Evolutionary conservation across 371 early-diverging fungal species (phyloP), one percentile per base, ranked within the genome.

Genomic region (Choanephora cucurbitarum): DNA sequence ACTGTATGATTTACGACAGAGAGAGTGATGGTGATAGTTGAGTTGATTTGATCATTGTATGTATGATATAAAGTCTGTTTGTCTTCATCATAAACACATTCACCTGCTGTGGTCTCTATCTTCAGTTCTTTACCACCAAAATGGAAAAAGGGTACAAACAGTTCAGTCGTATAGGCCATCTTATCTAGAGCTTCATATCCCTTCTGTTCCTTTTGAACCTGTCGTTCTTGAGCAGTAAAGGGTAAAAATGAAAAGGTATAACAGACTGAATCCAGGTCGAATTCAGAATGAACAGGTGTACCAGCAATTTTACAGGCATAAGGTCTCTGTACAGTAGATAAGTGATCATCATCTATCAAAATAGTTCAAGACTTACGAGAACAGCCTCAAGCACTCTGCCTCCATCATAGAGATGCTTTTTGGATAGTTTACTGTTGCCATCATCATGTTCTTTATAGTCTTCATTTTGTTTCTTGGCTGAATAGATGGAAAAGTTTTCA

Each of bases 401-500:
- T 15, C 92, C 92, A 28, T 76, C 62, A 66, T 90, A 88, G 19
- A 80, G 51, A 55, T 83, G 82, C 22, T 73, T 52, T 24, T 60
- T 52, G 11, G 60, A 60, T 37, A 59, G 22, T 22, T 58, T 70
- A 18, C 67, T 60, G 43, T 83, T 49, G n/a, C 52, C 50, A 24
- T 55, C 64, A 41, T 57, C 48, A 51, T 64, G 64, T 5, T 59
- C 54, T 4, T 32, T 9, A n/a, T 55, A 52, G 40, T 52, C 49
- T 32, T 46, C 32, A 32, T 44, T 42, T 41, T 52, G 37, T 34
- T 60, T 59, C 40, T 60, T 59, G n/a, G 40, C 56, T 1, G 90
- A 88, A 60, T 75, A 90, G 44, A 92, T 86, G 14, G 89, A 88
- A 66, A 93, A 92, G 69, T 93, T 91, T 55, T 93, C 94, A 7